Evolutionary conservation across 202 grass and related monocot genomes (phyloP).

Genomic region (Panicum hallii): DNA sequence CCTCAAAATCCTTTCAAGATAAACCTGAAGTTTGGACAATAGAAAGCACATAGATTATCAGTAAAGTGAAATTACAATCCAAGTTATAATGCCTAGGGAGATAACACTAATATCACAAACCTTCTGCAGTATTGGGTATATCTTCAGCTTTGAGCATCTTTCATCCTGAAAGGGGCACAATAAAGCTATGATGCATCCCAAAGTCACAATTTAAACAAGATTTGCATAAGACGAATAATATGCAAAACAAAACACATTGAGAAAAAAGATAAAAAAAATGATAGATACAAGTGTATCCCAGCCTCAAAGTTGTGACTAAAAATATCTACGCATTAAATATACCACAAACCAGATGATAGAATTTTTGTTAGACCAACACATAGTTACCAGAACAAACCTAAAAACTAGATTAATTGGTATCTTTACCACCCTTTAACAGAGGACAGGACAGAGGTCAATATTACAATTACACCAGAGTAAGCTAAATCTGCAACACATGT

Average conservation of each 20-base stretch:
- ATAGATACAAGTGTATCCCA: constrained; percentile 14
- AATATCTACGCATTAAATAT: background rate
- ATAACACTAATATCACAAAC: constrained; percentile 47
- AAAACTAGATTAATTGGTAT: background rate
- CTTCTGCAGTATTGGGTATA: constrained; percentile 99
- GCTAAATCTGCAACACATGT: background rate
- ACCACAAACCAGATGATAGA: background rate
- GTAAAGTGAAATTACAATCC: constrained; percentile 16
- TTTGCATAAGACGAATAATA: background rate
- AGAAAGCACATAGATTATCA: constrained; percentile 10
- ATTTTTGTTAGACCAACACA: too few species aligned
- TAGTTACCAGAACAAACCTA: background rate
- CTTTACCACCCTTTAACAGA: background rate
- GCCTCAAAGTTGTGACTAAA: background rate
- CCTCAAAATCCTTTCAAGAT: constrained; percentile 98
- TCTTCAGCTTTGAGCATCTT: constrained; percentile 98
- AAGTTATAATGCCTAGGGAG: background rate
- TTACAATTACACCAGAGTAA: background rate
- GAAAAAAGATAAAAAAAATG: background rate
- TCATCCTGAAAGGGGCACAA: constrained; percentile 75
- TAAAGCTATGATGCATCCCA: background rate
- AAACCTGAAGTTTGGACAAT: constrained; percentile 69
- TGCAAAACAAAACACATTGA: background rate
- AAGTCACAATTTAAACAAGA: constrained; percentile 13
- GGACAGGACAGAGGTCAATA: background rate